Percentiles rank a stretch among this genome's conserved stretches.
These are phyloP conservation scores for Aureobasidium sp. DNA, from an alignment of 2,329 filamentous ascomycete species.

Conservation along the genomic window DNA sequence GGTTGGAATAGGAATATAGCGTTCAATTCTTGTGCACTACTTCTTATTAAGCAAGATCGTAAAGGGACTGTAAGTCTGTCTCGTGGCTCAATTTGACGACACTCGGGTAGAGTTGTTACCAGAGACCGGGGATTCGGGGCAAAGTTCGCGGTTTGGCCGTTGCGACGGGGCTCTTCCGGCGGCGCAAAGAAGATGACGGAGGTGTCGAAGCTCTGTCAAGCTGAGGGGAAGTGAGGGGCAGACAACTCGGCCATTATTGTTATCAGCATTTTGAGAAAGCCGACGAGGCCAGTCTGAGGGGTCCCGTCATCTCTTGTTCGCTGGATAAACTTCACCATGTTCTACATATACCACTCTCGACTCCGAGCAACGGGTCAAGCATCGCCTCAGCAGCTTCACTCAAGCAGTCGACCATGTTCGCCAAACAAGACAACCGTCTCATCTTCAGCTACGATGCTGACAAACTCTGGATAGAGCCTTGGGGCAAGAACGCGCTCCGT, in stretches of 20 bases:
- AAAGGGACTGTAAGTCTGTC: too few relatives aligned
- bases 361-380: background rate
- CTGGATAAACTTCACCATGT: background rate
- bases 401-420: conserved; percentile 23
- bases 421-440: conserved; percentile 49
- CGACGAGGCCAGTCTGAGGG: background rate
- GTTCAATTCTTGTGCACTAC: too few relatives aligned
- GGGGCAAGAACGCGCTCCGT: conserved; percentile 44
- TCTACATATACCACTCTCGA: background rate
- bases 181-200: background rate
- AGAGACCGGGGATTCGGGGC: background rate
- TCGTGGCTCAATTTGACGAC: too few relatives aligned
- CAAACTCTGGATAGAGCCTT: conserved; percentile 43
- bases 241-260: background rate
- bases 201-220: background rate
- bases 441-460: conserved; percentile 53
- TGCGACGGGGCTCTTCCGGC: too few relatives aligned
- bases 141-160: background rate
- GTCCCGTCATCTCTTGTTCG: background rate
- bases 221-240: background rate
- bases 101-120: too few relatives aligned
- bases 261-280: background rate
- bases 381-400: background rate
- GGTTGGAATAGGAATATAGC: too few relatives aligned
- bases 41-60: too few relatives aligned